Evolutionary conservation across 495 filamentous ascomycete genomes (phyloP), one percentile per base, ranked within the genome.

Genomic region (Jackrogersella minutella): DNA sequence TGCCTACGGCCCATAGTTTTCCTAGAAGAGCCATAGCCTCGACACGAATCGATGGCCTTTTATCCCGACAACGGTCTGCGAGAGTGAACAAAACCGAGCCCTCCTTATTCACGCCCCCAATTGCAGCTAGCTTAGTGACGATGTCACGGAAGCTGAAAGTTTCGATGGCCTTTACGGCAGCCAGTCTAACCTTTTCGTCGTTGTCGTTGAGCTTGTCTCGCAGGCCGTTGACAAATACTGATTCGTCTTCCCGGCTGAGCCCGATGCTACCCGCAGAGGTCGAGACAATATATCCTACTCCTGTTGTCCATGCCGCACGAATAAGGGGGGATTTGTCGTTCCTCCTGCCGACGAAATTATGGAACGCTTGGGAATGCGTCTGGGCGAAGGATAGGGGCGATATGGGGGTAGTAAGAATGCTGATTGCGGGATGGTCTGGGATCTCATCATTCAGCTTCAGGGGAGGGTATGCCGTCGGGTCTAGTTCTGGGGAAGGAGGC

Each of bases 191-290:
- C 63, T 86, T 92, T 61, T 99, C 95, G 70, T 99, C 96, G 10
- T 84, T 85, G 71, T 99, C 95, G 2, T 85, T 87, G 1, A 99
- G 85, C 82, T 93, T 93, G 11, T 90, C 87, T 0, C 87, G 86
- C 19, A 99, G 79, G 14, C 86, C 86, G 55, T 85, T 83, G 13
- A 97, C 84, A 44, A 98, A 83, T 17, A 78, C 75, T 46, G 84
- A 80, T 74, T 96, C 91, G 37, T 97, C 92, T 34, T 86, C 85
- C 6, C 88, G 85, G 66, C 88, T 91, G 14, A 97, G 77, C 0
- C 93, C 93, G 61, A 91, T 91, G 11, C 91, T 91, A 33, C 93
- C 93, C 16, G 92, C 93, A 13, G 91, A 93, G 5, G 93, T 97
- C 0, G 81, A 80, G 13, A 86, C 73, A 56, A 99, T 96, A 19